A percentile compares a stretch with the other conserved stretches of the same genome.
Conservation (phyloP, 164 flowering plant genomes). For the Taxillus chinensis region DNA sequence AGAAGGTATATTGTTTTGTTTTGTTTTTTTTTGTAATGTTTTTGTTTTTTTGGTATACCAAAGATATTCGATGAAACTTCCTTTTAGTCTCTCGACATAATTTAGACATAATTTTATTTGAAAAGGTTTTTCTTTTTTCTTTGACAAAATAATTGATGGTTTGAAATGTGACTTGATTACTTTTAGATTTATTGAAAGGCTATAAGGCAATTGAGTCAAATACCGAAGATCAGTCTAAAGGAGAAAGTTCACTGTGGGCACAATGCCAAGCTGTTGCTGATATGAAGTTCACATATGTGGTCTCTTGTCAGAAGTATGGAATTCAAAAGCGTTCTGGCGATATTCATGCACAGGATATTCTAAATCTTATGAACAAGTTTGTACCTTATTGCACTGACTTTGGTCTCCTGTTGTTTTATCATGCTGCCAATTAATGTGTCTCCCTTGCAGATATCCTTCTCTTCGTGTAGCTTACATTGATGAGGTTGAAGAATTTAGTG, state of each 20-base stretch:
- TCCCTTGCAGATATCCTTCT: constrained; percentile 65
- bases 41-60: neutral
- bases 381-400: constrained; percentile 1
- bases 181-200: constrained; percentile 57
- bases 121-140: neutral
- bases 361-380: constrained; percentile 58
- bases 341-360: constrained; percentile 53
- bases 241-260: constrained; percentile 50
- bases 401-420: neutral
- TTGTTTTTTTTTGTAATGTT: too few species aligned
- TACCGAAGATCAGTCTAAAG: constrained; percentile 47
- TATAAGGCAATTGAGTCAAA: constrained; percentile 63
- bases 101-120: neutral
- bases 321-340: constrained; percentile 66
- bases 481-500: constrained; percentile 78
- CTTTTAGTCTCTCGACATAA: neutral
- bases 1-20: constrained; percentile 42
- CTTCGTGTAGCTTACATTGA: constrained; percentile 96
- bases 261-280: constrained; percentile 77
- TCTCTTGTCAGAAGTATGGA: constrained; percentile 70
- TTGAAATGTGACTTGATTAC: neutral
- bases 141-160: neutral
- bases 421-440: neutral
- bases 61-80: neutral
- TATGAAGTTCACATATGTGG: constrained; percentile 75